A percentile compares a stretch with the other conserved stretches of the same genome.
Conservation (phyloP, 129 eudicot species). For the Helianthus annuus region DNA sequence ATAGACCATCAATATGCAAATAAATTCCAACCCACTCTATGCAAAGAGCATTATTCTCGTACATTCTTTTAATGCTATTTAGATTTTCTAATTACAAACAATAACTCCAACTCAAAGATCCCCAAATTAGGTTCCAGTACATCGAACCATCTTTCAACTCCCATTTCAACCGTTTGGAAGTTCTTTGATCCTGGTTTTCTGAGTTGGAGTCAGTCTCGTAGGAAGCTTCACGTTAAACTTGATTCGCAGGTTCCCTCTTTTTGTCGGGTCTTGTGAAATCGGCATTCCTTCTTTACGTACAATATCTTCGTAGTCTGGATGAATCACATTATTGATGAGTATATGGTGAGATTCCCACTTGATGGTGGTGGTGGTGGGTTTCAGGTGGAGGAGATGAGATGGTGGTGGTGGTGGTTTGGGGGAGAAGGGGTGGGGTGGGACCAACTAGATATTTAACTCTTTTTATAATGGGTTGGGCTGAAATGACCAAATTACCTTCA, state of each 20-base stretch:
- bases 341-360: slow-evolving; percentile 34
- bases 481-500: no score
- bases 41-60: no score
- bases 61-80: no score
- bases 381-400: no score
- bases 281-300: slow-evolving; percentile 43
- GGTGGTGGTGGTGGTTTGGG: no score
- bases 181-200: slow-evolving; percentile 34
- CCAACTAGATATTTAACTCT: no score
- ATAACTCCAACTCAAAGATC: not conserved
- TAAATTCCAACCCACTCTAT: no score
- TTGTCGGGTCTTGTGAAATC: slow-evolving; percentile 33
- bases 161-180: slow-evolving; percentile 25
- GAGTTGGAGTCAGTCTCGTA: slow-evolving; percentile 22
- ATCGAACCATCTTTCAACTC: not conserved
- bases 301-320: slow-evolving; percentile 30
- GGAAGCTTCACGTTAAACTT: slow-evolving; percentile 39
- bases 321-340: slow-evolving; percentile 23
- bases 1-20: no score
- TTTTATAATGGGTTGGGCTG: no score
- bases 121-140: not conserved
- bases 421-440: no score
- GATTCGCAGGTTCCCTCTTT: slow-evolving; percentile 34
- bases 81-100: not conserved
- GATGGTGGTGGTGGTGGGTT: no score